Conservation (phyloP, 1,139 yeast genomes). For the Suhomyces terraborum region DNA sequence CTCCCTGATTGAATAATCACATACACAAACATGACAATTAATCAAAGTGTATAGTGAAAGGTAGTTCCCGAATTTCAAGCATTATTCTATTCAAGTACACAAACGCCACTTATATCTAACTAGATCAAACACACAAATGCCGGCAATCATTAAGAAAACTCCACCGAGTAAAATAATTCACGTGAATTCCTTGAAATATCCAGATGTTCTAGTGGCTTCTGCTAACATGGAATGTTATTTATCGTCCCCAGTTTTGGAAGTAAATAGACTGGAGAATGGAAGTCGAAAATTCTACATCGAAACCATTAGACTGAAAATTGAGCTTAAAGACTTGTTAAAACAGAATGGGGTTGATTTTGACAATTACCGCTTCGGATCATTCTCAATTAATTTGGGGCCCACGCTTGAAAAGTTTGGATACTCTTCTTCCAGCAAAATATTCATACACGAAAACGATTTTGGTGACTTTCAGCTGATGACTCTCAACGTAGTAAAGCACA, state of each 20-base stretch:
- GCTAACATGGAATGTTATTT: not conserved
- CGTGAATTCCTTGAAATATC: not conserved
- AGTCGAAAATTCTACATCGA: not conserved
- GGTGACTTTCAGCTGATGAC: conserved; percentile 19
- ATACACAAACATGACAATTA: no score
- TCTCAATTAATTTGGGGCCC: not conserved
- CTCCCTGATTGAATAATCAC: no score
- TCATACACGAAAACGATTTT: conserved; percentile 21
- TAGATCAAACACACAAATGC: not conserved
- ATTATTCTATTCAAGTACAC: no score
- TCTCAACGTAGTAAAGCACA: conserved; percentile 3
- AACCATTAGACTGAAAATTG: conserved; percentile 14
- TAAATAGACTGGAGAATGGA: not conserved
- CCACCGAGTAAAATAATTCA: not conserved
- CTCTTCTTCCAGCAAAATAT: conserved; percentile 2
- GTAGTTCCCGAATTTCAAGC: no score
- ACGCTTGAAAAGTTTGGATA: conserved; percentile 2
- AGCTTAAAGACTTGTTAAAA: conserved; percentile 13
- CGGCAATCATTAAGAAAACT: not conserved
- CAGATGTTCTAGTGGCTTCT: not conserved
- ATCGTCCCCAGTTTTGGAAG: not conserved
- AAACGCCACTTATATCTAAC: no score
- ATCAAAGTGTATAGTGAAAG: no score
- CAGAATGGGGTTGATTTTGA: conserved; percentile 5
- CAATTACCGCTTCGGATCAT: conserved; percentile 4